Conservation (phyloP, 371 early-diverging fungal genomes). For the Massospora cicadina region DNA sequence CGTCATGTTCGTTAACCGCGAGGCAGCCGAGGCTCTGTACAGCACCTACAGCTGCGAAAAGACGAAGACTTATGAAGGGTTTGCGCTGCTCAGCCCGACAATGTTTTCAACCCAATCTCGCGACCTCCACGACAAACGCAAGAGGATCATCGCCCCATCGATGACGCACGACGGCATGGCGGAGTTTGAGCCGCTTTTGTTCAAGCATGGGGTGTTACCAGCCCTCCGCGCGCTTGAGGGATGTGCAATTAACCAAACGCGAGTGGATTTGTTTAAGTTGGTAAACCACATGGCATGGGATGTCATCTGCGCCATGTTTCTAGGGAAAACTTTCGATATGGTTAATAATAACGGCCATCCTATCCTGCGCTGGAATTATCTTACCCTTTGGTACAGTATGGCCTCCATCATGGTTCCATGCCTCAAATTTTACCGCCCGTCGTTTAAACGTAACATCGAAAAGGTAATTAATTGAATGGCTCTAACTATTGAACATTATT, state of each 20-base stretch:
- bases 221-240: background rate
- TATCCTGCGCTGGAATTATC: background rate
- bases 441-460: background rate
- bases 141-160: background rate
- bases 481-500: background rate
- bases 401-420: background rate
- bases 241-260: background rate
- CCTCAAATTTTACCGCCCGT: background rate
- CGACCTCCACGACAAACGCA: background rate
- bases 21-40: conserved; percentile 1
- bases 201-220: background rate
- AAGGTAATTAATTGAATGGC: background rate
- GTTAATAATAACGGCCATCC: background rate
- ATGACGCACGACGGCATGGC: background rate
- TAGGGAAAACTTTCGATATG: conserved; percentile 1
- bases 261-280: background rate
- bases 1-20: background rate
- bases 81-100: background rate
- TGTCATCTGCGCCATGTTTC: background rate
- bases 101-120: background rate
- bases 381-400: background rate
- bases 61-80: background rate
- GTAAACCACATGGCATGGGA: conserved; percentile 1
- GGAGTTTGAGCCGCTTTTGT: background rate
- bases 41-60: background rate